Conservation (phyloP, 2,329 filamentous ascomycete genomes). For the Alternaria sp. region DNA sequence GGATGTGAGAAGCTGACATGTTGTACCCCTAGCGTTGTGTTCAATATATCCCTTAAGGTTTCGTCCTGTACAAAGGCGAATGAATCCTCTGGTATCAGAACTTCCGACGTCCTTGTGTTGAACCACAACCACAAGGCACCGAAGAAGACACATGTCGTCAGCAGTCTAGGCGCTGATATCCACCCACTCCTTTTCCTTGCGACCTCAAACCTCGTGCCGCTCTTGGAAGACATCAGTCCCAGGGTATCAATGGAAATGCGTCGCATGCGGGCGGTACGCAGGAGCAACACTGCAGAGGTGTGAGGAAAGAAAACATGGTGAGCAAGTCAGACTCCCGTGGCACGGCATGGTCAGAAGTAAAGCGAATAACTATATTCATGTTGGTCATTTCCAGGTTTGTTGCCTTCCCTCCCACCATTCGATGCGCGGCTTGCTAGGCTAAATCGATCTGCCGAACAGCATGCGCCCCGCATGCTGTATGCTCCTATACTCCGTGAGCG, state of each 20-base stretch:
- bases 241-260: constrained; percentile 40
- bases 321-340: background rate
- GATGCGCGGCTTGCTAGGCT: constrained; percentile 26
- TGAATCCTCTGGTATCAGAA: constrained; percentile 30
- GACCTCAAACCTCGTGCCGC: constrained; percentile 19
- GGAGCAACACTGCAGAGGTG: background rate
- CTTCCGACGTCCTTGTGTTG: constrained; percentile 14
- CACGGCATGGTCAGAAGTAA: constrained; percentile 10
- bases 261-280: constrained; percentile 22
- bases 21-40: constrained; percentile 38
- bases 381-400: constrained; percentile 14
- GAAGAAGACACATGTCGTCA: constrained; percentile 34
- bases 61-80: constrained; percentile 32
- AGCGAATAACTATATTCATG: constrained; percentile 27
- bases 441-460: constrained; percentile 36
- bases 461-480: constrained; percentile 14
- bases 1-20: background rate
- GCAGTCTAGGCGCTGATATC: constrained; percentile 31
- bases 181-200: constrained; percentile 26
- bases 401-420: background rate
- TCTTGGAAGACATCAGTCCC: constrained; percentile 29
- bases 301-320: constrained; percentile 1
- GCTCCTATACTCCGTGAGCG: background rate
- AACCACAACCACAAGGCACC: constrained; percentile 29
- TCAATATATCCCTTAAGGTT: constrained; percentile 32